Base-by-base conservation (phyloP, 2,329 filamentous ascomycete genomes). In the Teratosphaeria viscida region DNA sequence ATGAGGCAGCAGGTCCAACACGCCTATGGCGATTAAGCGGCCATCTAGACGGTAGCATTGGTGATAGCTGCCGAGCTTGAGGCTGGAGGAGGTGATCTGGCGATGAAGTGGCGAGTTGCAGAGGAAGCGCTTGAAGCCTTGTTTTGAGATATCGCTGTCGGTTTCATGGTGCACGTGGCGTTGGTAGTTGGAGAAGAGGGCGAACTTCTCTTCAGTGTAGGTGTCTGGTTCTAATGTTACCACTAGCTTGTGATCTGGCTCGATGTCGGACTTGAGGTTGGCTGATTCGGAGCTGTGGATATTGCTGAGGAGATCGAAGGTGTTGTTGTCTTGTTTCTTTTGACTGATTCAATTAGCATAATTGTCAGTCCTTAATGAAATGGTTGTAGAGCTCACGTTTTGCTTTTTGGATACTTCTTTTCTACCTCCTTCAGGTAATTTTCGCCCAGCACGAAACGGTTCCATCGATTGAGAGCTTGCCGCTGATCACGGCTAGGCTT, bases 11-110 rank as follows among this genome's bases (percentile, higher is more conserved):
- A 94, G 78, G 69, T 94, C 89, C 5, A 94, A 76, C 1, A 94
- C 86, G 0, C 86, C 86, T 63, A 94, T 81, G 2, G 89, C 89
- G 27, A 92, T 83, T 14, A 94, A 78, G 56, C 83, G 79, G 26
- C 88, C 89, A 68, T 94, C 87, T 2, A 94, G 77, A 34, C 89
- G 81, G 70, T 92, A 92, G 74, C 88, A 91, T 70, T 92, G 89
- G 67, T 94, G 89, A 66, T 84, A 92, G 1, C 88, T 90, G 16
- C 89, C 89, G 0, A 92, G 74, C 52, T 75, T 76, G 19, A 76
- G 76, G 59, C 84, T 78, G 1, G 76, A 62, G 16, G 58, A 14
- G 53, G 14, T 29, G 1, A 73, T 78, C 35, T 76, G 74, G 12
- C 79, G 77, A 12, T 71, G 64, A 6, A 92, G 67, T 1, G 88